Conservation (phyloP, 2,329 filamentous ascomycete genomes). For the Colletotrichum ledebouriae region DNA sequence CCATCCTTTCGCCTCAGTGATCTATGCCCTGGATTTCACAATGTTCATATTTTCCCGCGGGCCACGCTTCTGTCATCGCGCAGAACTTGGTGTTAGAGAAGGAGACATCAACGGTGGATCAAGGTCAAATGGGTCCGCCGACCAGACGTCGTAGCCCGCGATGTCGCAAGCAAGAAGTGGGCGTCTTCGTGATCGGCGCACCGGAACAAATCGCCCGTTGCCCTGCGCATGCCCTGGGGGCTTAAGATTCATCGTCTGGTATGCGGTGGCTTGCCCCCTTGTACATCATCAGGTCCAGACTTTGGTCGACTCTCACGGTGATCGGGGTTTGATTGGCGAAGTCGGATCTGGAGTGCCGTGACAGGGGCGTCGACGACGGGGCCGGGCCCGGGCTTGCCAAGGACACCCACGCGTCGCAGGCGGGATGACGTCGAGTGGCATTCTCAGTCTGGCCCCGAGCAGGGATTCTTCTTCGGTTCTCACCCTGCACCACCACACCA, state of each 20-base stretch:
- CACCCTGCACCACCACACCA: constrained; percentile 22
- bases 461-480: neutral
- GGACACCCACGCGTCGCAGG: constrained; percentile 34
- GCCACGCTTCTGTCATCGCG: no score
- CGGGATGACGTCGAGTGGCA: constrained; percentile 38
- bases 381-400: constrained; percentile 26
- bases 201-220: constrained; percentile 14
- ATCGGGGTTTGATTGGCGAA: constrained; percentile 30
- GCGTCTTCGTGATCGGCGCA: constrained; percentile 2
- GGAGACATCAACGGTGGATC: neutral
- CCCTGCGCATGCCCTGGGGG: neutral
- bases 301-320: neutral
- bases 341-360: constrained; percentile 40
- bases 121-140: neutral
- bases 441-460: neutral
- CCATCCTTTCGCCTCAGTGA: no score
- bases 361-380: constrained; percentile 14
- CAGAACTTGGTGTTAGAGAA: no score
- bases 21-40: neutral
- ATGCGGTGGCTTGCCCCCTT: constrained; percentile 29
- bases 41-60: no score
- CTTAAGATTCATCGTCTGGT: constrained; percentile 18
- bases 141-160: neutral
- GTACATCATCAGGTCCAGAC: constrained; percentile 24
- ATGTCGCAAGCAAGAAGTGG: constrained; percentile 1